phyloP scores from a whole-genome alignment of 2,329 filamentous ascomycete genomes.

The Epichloe sibirici region DNA sequence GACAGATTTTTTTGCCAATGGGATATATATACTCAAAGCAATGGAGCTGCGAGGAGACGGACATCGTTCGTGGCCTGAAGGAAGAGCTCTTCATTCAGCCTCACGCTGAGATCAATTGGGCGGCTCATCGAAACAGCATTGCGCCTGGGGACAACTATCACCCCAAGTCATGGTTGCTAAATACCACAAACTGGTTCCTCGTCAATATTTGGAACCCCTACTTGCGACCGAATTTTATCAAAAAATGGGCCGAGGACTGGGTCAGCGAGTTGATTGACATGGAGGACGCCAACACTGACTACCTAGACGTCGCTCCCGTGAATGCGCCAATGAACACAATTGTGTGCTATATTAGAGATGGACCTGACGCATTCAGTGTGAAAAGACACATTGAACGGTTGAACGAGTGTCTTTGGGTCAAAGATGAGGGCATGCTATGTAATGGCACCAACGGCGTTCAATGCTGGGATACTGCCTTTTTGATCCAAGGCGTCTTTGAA shows the following conservation, averaged over 20 bases:
- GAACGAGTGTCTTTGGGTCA: slow-evolving; percentile 84
- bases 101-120: slow-evolving; percentile 68
- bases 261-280: slow-evolving; percentile 72
- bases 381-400: slow-evolving; percentile 68
- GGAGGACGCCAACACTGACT: slow-evolving; percentile 90
- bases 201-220: slow-evolving; percentile 73
- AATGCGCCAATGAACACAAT: slow-evolving; percentile 87
- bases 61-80: slow-evolving; percentile 58
- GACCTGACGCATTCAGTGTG: slow-evolving; percentile 60
- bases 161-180: slow-evolving; percentile 77
- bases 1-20: slow-evolving; percentile 93
- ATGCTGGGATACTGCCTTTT: slow-evolving; percentile 89
- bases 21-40: slow-evolving; percentile 75
- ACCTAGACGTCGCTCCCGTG: slow-evolving; percentile 74
- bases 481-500: slow-evolving; percentile 70
- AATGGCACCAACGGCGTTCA: slow-evolving; percentile 99
- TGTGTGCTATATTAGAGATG: slow-evolving; percentile 72
- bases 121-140: slow-evolving; percentile 69
- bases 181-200: slow-evolving; percentile 64
- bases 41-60: slow-evolving; percentile 66
- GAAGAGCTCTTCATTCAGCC: slow-evolving; percentile 74
- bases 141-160: slow-evolving; percentile 76
- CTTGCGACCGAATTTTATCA: slow-evolving; percentile 53
- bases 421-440: slow-evolving; percentile 80
- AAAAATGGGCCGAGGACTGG: slow-evolving; percentile 65